Conservation (phyloP, 768 basidiomycete genomes). For the Dioszegia crocea region DNA sequence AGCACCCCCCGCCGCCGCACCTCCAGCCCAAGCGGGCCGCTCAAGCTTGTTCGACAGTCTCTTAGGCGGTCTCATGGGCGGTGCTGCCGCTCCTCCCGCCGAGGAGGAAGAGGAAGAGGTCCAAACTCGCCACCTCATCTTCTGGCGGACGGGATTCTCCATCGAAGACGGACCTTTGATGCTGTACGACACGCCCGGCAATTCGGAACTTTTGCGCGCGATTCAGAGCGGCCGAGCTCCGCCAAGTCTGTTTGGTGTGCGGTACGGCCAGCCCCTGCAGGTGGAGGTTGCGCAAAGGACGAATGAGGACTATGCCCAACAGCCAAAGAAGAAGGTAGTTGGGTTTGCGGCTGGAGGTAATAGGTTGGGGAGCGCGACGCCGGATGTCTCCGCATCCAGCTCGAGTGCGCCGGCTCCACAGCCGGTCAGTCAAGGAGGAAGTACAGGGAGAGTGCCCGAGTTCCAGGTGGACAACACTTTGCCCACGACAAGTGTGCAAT, state of each 20-base stretch:
- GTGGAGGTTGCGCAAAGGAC: constrained; percentile 69
- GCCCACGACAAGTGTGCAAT: constrained; percentile 85
- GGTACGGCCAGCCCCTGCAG: constrained; percentile 74
- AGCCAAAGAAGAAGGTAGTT: constrained; percentile 52
- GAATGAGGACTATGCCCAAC: constrained; percentile 65
- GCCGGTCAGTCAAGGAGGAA: constrained; percentile 58
- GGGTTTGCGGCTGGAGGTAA: constrained; percentile 72
- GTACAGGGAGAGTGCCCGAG: neutral
- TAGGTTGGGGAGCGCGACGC: constrained; percentile 74
- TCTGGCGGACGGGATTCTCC: constrained; percentile 91
- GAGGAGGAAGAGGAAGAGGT: constrained; percentile 55
- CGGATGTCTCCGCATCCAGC: constrained; percentile 42
- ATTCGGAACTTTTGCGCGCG: constrained; percentile 65
- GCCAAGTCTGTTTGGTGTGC: constrained; percentile 67
- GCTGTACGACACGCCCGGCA: constrained; percentile 73
- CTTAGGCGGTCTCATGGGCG: constrained; percentile 14
- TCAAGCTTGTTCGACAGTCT: constrained; percentile 42
- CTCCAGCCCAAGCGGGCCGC: constrained; percentile 3
- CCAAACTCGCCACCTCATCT: constrained; percentile 70
- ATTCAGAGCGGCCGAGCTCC: constrained; percentile 81
- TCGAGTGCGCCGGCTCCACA: constrained; percentile 3
- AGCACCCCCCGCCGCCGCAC: neutral
- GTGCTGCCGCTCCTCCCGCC: constrained; percentile 12
- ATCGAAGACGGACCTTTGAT: constrained; percentile 83
- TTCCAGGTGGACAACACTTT: constrained; percentile 67